Evolutionary conservation across 1,284 basidiomycete species (phyloP), one percentile per base, ranked within the genome.

Genomic region (Microbotryum intermedium): DNA sequence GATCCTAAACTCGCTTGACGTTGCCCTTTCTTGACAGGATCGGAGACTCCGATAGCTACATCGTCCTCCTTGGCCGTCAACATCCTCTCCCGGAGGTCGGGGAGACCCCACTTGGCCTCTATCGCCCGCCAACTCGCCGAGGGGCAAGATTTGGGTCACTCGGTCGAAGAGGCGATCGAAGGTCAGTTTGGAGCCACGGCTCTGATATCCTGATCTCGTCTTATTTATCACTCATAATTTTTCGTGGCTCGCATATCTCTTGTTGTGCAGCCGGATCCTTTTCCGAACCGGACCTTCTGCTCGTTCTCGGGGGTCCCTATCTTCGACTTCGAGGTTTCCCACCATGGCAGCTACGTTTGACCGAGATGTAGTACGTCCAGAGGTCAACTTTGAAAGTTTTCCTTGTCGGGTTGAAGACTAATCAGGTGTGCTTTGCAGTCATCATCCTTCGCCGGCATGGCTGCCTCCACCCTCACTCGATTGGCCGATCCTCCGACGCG

Each of bases 221-320:
- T 21, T 21, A 16, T n/a, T 18, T 20, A 30, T n/a, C 6, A 13
- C 54, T 34, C 48, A 29, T 49, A 20, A 10, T 4, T 46, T 16
- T 42, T 43, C 42, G n/a, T n/a, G n/a, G n/a, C 28, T 30, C 29
- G 10, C 10, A 5, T 30, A 6, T 30, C 10, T 30, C 29, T 5
- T 30, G 29, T 30, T 30, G 10, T 30, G 29, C 29, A 39, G 34
- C 34, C 34, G 34, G 13, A 39, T 39, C 34, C 23, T 34, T 70
- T 13, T n/a, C 58, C 6, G 69, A 70, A 60, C 70, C 70, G 0
- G 65, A 71, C 23, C 59, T 71, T 1, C 34, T 71, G 6, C 49
- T 70, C 29, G 67, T 71, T 9, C 56, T 69, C 10, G 70, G 70
- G 3, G 70, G 70, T 1, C 61, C 67, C 1, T 67, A 70, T 52